Percentiles rank a stretch among this genome's conserved stretches.
Conservation (phyloP, 768 basidiomycete genomes). For the Leucogyrophana mollusca region DNA sequence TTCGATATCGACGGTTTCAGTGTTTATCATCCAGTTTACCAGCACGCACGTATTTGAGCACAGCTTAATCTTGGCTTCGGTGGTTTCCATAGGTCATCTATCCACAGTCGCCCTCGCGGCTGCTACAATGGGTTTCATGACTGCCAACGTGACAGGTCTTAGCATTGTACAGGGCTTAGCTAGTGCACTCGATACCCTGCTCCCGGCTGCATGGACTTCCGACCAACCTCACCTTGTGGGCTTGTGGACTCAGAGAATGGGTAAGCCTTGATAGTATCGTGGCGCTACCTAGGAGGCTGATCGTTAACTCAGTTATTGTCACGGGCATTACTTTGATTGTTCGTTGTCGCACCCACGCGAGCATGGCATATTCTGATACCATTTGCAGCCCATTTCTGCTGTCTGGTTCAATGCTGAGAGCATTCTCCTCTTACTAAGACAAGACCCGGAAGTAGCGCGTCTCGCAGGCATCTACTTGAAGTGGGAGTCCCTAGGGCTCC, state of each 20-base stretch:
- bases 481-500: slow-evolving; percentile 73
- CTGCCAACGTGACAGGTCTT: slow-evolving; percentile 51
- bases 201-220: slow-evolving; percentile 95
- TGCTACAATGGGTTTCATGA: slow-evolving; percentile 72
- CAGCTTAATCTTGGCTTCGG: slow-evolving; percentile 80
- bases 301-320: slow-evolving; percentile 49
- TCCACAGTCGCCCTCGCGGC: slow-evolving; percentile 90
- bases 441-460: slow-evolving; percentile 80
- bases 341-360: slow-evolving; percentile 21
- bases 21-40: background rate
- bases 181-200: slow-evolving; percentile 87
- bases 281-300: background rate
- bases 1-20: too few species aligned
- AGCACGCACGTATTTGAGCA: slow-evolving; percentile 85
- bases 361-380: background rate
- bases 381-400: slow-evolving; percentile 47
- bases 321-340: slow-evolving; percentile 59
- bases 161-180: slow-evolving; percentile 83
- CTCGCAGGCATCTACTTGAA: slow-evolving; percentile 75
- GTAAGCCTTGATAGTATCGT: slow-evolving; percentile 37
- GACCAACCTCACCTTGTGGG: slow-evolving; percentile 81
- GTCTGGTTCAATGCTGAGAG: slow-evolving; percentile 85
- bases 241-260: slow-evolving; percentile 88
- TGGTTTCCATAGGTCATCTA: slow-evolving; percentile 89
- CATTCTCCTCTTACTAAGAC: slow-evolving; percentile 67